Conservation (phyloP, 257 asterid species). For the Scutellaria baicalensis region DNA sequence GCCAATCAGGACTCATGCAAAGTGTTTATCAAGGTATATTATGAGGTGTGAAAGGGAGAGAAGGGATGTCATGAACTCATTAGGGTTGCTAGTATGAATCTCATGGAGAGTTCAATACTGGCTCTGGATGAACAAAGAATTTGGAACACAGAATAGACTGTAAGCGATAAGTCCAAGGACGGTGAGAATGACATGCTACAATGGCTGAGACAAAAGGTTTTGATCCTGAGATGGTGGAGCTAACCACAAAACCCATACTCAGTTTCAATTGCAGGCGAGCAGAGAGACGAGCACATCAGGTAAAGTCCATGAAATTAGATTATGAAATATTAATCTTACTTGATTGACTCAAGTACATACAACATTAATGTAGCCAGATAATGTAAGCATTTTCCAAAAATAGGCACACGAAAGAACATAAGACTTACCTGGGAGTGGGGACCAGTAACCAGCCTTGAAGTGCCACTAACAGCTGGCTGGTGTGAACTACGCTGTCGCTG, state of each 20-base stretch:
- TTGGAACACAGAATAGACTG: no score
- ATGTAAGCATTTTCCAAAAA: not conserved
- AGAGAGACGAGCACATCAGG: no score
- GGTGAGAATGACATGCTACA: no score
- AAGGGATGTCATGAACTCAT: no score
- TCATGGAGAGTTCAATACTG: no score
- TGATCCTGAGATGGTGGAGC: no score
- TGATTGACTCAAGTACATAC: not conserved
- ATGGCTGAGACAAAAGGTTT: no score
- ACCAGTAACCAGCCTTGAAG: conserved; percentile 69
- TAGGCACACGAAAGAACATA: not conserved
- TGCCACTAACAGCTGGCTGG: conserved; percentile 35
- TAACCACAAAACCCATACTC: no score
- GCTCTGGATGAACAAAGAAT: no score
- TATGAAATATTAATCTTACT: not conserved
- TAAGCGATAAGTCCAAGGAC: no score
- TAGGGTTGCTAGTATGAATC: no score
- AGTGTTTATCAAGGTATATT: not conserved
- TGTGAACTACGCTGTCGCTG: conserved; percentile 34
- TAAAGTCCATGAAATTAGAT: not conserved
- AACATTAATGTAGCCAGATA: not conserved
- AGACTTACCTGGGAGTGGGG: conserved; percentile 75
- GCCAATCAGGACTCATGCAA: not conserved
- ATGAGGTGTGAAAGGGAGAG: not conserved
- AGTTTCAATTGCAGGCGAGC: no score